A percentile compares a stretch with the other conserved stretches of the same genome.
phyloP scores from a whole-genome alignment of 2,329 filamentous ascomycete genomes.

The Thelonectria discophora region DNA sequence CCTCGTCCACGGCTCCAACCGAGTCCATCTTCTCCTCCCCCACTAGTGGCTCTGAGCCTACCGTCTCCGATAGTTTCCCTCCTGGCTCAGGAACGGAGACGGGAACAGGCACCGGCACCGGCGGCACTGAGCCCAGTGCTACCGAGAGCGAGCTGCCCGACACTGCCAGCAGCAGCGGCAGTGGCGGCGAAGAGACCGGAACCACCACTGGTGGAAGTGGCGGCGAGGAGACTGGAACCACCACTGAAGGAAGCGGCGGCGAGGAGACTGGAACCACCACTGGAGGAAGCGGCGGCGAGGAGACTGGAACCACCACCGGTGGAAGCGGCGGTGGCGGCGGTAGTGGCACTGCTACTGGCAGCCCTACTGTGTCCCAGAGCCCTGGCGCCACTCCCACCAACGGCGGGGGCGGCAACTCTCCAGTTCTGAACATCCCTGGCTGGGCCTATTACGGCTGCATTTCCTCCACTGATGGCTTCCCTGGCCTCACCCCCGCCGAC shows the following conservation, averaged over 20 bases:
- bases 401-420: slow-evolving; percentile 3
- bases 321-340: background rate
- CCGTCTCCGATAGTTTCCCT: slow-evolving; percentile 15
- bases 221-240: too few relatives aligned
- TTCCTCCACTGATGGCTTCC: slow-evolving; percentile 41
- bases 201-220: background rate
- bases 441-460: slow-evolving; percentile 44
- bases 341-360: slow-evolving; percentile 7
- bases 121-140: too few relatives aligned
- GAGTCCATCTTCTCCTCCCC: background rate
- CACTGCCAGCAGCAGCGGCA: background rate
- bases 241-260: too few relatives aligned
- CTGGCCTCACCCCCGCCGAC: slow-evolving; percentile 32
- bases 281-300: background rate
- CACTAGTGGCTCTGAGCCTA: too few relatives aligned
- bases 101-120: slow-evolving; percentile 5
- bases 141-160: background rate
- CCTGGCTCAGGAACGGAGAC: slow-evolving; percentile 2
- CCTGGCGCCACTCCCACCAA: slow-evolving; percentile 9
- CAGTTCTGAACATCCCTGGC: slow-evolving; percentile 20
- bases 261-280: slow-evolving; percentile 14
- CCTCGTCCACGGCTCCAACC: background rate
- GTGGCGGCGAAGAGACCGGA: slow-evolving; percentile 3
- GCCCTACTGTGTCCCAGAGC: background rate
- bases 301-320: slow-evolving; percentile 14